phyloP scores from a whole-genome alignment of 257 asterid species.

The Rubia yunnanensis region DNA sequence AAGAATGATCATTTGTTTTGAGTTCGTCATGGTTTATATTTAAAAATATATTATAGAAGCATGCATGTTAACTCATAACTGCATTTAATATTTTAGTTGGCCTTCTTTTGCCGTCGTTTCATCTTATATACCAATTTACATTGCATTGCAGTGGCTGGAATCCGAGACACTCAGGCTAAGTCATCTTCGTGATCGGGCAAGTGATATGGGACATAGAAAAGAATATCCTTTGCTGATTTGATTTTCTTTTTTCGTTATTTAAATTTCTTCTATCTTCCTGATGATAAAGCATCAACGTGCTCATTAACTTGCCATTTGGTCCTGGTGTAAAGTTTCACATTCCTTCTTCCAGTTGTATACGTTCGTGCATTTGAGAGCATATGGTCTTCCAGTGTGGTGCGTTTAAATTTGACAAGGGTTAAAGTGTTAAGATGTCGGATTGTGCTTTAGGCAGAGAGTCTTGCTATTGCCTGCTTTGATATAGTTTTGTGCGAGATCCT shows the following conservation, averaged over 20 bases:
- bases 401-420: too few relatives aligned
- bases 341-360: not conserved
- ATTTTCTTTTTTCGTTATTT: not conserved
- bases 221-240: slow-evolving; percentile 70
- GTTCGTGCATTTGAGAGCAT: not conserved
- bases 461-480: slow-evolving; percentile 1
- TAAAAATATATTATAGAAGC: not conserved
- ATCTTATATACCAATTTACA: not conserved
- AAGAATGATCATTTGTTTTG: not conserved
- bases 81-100: not conserved
- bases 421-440: not conserved
- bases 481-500: not conserved
- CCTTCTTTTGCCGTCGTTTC: not conserved
- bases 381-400: not conserved
- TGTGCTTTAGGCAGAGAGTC: not conserved
- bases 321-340: not conserved
- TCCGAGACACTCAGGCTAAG: slow-evolving; percentile 73
- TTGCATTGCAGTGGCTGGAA: slow-evolving; percentile 85
- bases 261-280: not conserved
- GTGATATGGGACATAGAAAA: slow-evolving; percentile 90
- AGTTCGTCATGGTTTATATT: not conserved
- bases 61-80: not conserved
- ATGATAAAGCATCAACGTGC: not conserved
- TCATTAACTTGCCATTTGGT: not conserved
- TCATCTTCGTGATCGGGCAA: slow-evolving; percentile 98